Percentiles rank a stretch among this genome's conserved stretches.
phyloP scores from a whole-genome alignment of 176 grass and related monocot species.

The Typha latifolia region DNA sequence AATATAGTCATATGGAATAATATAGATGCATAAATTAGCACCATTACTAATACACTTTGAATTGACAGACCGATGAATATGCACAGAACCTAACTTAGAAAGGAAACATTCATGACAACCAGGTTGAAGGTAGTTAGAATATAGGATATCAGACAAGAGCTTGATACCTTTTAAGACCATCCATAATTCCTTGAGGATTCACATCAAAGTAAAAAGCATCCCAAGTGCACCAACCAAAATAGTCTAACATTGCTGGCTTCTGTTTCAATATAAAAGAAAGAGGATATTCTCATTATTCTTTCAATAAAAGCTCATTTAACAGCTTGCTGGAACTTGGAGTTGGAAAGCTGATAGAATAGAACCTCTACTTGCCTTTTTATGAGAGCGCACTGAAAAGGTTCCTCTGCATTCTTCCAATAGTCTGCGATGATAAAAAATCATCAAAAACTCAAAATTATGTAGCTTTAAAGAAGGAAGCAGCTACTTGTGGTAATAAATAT shows the following conservation, averaged over 20 bases:
- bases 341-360: background rate
- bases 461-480: background rate
- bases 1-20: background rate
- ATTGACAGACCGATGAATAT: no score
- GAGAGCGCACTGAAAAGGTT: conserved; percentile 19
- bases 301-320: background rate
- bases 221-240: conserved; percentile 28
- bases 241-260: conserved; percentile 22
- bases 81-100: background rate
- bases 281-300: background rate
- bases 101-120: background rate
- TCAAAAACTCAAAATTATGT: background rate
- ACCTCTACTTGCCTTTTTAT: conserved; percentile 17
- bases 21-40: background rate
- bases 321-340: background rate
- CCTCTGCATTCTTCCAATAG: conserved; percentile 18
- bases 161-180: conserved; percentile 19
- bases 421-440: conserved; percentile 2
- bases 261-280: conserved; percentile 10
- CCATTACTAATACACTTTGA: background rate
- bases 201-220: conserved; percentile 31
- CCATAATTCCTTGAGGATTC: conserved; percentile 18
- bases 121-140: background rate
- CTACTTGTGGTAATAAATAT: background rate
- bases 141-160: background rate